phyloP scores from a whole-genome alignment of 352 stramenopile species.

The Plasmopara muralis region DNA sequence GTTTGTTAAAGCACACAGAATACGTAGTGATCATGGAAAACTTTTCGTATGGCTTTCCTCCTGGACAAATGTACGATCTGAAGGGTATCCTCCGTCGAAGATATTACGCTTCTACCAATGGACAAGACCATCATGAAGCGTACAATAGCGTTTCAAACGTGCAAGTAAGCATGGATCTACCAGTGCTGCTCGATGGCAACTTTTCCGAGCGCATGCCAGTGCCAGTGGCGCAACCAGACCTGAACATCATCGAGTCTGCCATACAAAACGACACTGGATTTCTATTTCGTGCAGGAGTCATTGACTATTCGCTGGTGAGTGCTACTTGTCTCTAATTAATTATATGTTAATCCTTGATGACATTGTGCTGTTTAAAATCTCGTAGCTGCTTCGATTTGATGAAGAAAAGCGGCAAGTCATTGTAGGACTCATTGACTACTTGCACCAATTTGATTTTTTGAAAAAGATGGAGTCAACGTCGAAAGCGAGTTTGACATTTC shows the following conservation, averaged over 20 bases:
- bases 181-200: constrained; percentile 76
- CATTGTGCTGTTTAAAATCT: constrained; percentile 5
- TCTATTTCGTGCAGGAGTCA: constrained; percentile 62
- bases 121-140: constrained; percentile 29
- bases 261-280: constrained; percentile 78
- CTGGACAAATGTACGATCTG: constrained; percentile 81
- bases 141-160: constrained; percentile 39
- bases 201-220: constrained; percentile 76
- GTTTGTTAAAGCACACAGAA: constrained; percentile 66
- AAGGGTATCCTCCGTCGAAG: constrained; percentile 77
- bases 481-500: constrained; percentile 77
- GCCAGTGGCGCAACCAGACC: constrained; percentile 53
- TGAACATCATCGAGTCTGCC: constrained; percentile 53
- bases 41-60: constrained; percentile 69
- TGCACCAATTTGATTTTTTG: constrained; percentile 85
- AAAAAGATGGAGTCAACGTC: constrained; percentile 88
- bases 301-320: constrained; percentile 83
- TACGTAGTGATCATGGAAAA: constrained; percentile 87
- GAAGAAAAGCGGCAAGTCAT: constrained; percentile 69
- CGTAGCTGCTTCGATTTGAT: constrained; percentile 73
- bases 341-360: neutral
- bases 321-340: neutral
- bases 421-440: constrained; percentile 78
- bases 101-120: constrained; percentile 40
- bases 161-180: constrained; percentile 46